phyloP scores from a whole-genome alignment of 768 basidiomycete genomes.

The Bullera alba region DNA sequence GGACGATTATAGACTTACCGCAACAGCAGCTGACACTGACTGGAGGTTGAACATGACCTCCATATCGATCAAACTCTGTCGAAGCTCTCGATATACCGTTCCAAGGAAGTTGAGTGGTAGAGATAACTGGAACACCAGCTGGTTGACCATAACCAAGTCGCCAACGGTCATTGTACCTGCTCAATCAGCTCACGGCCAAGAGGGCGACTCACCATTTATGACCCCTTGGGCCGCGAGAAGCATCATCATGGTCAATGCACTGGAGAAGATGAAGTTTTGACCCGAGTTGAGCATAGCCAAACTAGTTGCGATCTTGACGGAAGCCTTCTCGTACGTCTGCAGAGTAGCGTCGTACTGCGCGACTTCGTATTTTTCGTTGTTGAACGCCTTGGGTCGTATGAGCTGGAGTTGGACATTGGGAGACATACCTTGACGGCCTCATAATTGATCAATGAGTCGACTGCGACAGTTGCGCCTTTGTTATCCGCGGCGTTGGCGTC shows the following conservation, averaged over 20 bases:
- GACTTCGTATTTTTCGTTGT: constrained; percentile 89
- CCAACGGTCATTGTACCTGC: constrained; percentile 95
- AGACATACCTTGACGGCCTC: constrained; percentile 92
- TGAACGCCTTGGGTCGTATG: constrained; percentile 69
- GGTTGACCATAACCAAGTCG: constrained; percentile 98
- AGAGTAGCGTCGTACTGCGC: constrained; percentile 86
- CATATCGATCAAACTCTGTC: constrained; percentile 96
- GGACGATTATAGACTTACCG: constrained; percentile 50
- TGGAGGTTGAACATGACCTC: constrained; percentile 87
- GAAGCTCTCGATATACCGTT: constrained; percentile 91
- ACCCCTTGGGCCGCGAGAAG: constrained; percentile 92
- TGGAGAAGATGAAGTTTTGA: constrained; percentile 93
- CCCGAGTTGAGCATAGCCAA: constrained; percentile 90
- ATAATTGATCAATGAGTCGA: constrained; percentile 95
- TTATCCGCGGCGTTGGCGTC: constrained; percentile 96
- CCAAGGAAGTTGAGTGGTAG: constrained; percentile 92
- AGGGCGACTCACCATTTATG: constrained; percentile 60
- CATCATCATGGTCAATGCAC: constrained; percentile 89
- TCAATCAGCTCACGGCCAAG: background rate
- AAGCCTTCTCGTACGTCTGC: constrained; percentile 77
- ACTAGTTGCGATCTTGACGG: constrained; percentile 89
- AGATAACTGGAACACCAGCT: constrained; percentile 93
- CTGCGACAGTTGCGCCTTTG: constrained; percentile 83
- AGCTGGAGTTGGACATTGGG: too few relatives aligned
- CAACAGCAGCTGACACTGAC: constrained; percentile 65